Evolutionary conservation across 2,329 filamentous ascomycete species (phyloP).

Genomic region (Aspergillus sp.): DNA sequence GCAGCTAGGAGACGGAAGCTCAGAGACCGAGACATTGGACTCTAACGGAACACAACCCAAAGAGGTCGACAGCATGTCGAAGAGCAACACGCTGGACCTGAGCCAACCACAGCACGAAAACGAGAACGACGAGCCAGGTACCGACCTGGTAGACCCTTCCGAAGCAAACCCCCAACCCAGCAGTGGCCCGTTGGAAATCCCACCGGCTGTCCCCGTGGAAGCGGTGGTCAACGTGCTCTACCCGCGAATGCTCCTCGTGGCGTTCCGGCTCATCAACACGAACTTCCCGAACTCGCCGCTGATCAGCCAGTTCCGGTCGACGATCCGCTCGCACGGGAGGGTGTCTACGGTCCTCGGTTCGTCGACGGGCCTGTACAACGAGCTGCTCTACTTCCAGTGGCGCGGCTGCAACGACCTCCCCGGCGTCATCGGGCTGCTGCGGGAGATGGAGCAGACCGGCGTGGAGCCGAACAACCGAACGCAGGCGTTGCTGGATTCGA

Average conservation of each 20-base stretch:
- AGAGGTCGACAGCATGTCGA: not conserved
- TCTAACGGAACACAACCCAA: not conserved
- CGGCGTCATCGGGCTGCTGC: conserved; percentile 29
- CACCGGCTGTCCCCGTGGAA: conserved; percentile 19
- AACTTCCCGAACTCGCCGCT: conserved; percentile 33
- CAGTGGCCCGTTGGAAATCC: conserved; percentile 20
- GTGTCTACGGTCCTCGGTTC: conserved; percentile 35
- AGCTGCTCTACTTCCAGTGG: conserved; percentile 36
- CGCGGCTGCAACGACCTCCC: conserved; percentile 31
- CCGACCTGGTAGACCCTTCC: not conserved
- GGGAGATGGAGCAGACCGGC: conserved; percentile 37
- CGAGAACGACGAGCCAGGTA: not conserved
- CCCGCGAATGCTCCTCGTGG: conserved; percentile 31
- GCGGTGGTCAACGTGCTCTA: conserved; percentile 30
- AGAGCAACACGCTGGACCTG: not conserved
- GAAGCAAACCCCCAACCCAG: not conserved
- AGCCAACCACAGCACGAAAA: not conserved
- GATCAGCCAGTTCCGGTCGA: conserved; percentile 31
- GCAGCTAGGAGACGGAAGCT: not conserved
- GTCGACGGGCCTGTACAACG: conserved; percentile 35
- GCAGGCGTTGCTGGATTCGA: conserved; percentile 19
- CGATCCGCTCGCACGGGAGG: conserved; percentile 32
- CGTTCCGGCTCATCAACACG: conserved; percentile 31
- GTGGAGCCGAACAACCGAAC: conserved; percentile 29
- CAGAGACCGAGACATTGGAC: not conserved